Conservation (phyloP, 805 yeast species). For the Saccharomycopsis capsularis region DNA sequence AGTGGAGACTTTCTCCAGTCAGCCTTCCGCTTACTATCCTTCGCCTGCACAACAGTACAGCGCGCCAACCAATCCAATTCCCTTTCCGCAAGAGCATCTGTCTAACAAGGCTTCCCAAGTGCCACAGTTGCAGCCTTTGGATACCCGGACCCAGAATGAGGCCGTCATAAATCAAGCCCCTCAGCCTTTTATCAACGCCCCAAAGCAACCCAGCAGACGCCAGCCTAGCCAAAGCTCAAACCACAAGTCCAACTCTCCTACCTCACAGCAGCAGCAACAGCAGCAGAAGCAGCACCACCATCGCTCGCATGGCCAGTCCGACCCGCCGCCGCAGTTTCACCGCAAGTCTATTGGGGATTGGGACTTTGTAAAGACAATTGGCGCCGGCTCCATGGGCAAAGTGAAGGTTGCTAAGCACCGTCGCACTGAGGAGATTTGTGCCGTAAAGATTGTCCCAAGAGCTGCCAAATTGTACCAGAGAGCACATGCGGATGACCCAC, state of each 20-base stretch:
- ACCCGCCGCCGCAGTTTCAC: conserved; percentile 42
- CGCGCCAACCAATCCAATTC: not conserved
- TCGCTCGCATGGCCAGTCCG: conserved; percentile 11
- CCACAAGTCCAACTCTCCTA: not conserved
- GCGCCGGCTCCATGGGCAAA: conserved; percentile 99
- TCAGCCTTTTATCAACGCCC: not conserved
- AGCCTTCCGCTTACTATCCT: conserved; percentile 15
- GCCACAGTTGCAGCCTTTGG: conserved; percentile 6
- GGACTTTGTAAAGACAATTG: conserved; percentile 91
- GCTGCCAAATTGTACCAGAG: conserved; percentile 74
- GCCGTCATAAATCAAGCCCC: not conserved
- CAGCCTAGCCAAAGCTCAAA: not conserved
- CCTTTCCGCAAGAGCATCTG: conserved; percentile 1
- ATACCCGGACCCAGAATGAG: not conserved
- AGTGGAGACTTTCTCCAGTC: conserved; percentile 13
- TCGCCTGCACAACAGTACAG: conserved; percentile 15
- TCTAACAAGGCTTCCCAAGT: not conserved
- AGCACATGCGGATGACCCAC: conserved; percentile 62
- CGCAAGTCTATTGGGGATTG: conserved; percentile 92
- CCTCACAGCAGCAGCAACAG: conserved; percentile 10
- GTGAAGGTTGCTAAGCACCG: conserved; percentile 90
- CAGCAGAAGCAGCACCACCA: conserved; percentile 21
- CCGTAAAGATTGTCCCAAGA: conserved; percentile 86
- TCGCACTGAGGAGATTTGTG: conserved; percentile 75
- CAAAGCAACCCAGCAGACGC: not conserved